These are phyloP conservation scores for Exophiala bonariae DNA, from an alignment of 2,329 filamentous ascomycete genomes.

Conservation along the genomic window DNA sequence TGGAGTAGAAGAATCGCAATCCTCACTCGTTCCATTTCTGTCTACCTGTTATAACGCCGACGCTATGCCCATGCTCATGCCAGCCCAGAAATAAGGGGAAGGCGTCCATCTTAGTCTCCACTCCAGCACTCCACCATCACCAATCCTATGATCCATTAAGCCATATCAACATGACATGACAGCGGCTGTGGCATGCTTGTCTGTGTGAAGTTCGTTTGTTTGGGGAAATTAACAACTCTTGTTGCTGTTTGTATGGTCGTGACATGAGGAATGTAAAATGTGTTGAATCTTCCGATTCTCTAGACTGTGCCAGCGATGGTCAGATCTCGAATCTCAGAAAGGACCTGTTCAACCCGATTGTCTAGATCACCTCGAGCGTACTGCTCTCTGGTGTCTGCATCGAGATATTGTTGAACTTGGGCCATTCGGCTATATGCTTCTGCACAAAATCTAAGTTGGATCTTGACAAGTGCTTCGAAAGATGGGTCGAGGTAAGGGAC, in stretches of 20 bases:
- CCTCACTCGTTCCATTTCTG: neutral
- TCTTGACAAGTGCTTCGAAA: slow-evolving; percentile 98
- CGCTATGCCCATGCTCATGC: slow-evolving; percentile 17
- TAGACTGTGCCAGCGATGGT: slow-evolving; percentile 80
- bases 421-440: slow-evolving; percentile 98
- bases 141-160: no score
- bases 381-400: slow-evolving; percentile 91
- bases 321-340: slow-evolving; percentile 95
- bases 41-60: slow-evolving; percentile 13
- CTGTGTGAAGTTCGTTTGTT: no score
- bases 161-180: no score
- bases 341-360: slow-evolving; percentile 85
- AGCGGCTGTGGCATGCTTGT: no score
- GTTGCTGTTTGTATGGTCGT: no score
- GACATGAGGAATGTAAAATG: no score
- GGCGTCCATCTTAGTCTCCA: no score
- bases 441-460: slow-evolving; percentile 94
- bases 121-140: no score
- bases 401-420: slow-evolving; percentile 97
- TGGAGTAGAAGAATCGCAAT: no score
- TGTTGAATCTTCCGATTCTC: no score
- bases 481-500: slow-evolving; percentile 96
- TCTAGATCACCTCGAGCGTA: slow-evolving; percentile 94
- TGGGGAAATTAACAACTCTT: no score
- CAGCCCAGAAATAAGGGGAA: neutral